Evolutionary conservation across 2,329 filamentous ascomycete genomes (phyloP), one percentile per base, ranked within the genome.

Genomic region (Neospermospora avenae): DNA sequence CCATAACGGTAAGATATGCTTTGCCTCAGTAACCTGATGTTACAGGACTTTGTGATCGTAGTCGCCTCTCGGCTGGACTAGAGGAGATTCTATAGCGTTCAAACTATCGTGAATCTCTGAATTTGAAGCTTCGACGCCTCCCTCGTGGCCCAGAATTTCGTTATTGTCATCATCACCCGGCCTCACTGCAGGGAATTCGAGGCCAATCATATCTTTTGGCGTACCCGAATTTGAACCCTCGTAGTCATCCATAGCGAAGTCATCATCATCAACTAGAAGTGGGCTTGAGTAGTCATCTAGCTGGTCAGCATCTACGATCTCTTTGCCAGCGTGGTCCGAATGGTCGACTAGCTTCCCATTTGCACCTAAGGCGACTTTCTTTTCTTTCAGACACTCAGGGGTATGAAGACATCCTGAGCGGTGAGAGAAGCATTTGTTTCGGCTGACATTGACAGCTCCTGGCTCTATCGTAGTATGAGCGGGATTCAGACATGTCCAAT

Each of bases 401-500:
- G 51, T 41, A 48, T 71, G 69, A 1, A 42, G 39, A 53, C 69
- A 71, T n/a, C 66, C 68, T 3, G 52, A 52, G 2, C 61, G 41
- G 53, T 68, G 68, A 24, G 61, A 63, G 55, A 71, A 72, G 59
- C 71, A 72, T 20, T 59, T 64, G 18, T 72, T 72, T 10, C 71
- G 59, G 35, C 60, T 60, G 11, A 60, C 49, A 48, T 73, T 73
- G 24, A 66, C 57, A 18, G 4, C 52, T 16, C 65, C 65, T 2
- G 64, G 57, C 55, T 73, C 71, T 11, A 72, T 61, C 1, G 66
- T 70, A 0, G 67, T 62, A 37, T 73, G 72, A 14, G 41, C 34
- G 2, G 67, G 59, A 49, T 73, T 74, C 14, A 69, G 57, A 44
- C 72, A 73, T 3, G 65, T 70, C 70, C 71, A 74, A 37, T 74